Evolutionary conservation across 306 rosid genomes (phyloP), one percentile per base, ranked within the genome.

Genomic region (Calophaca sinica): DNA sequence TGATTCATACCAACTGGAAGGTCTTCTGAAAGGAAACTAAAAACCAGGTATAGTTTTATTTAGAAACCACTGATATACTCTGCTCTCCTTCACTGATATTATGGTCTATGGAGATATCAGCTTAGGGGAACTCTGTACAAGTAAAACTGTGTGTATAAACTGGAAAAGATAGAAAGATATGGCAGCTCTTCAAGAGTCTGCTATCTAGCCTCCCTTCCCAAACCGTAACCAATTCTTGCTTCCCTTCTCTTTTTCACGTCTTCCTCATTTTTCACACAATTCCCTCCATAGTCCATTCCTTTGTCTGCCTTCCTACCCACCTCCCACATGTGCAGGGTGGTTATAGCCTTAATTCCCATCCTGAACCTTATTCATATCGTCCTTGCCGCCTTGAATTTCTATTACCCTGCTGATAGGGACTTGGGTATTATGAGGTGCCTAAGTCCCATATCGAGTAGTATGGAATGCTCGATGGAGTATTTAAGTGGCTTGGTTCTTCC

Each of bases 1-100:
- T 50, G 74, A 64, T 51, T 73, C 54, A 36, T 79, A 64, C 50
- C 66, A 79, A 72, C 82, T 69, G 38, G 41, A 66, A 72, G 67
- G 53, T 46, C 11, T 7, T 39, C 73, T n/a, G 12, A 77, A 9
- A 60, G 41, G 38, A 41, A 31, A 78, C 64, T 39, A 31, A 70
- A 20, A 50, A 62, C 53, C 7, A 51, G 59, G 60, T 14, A 50
- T 2, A 62, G 7, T 62, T 79, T 28, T 52, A 14, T 4, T 10
- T 62, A 31, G 49, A 52, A 78, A 31, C 54, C 11, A 31, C 54
- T 6, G 9, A 67, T 39, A 68, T 54, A 46, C 42, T 9, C 35
- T 53, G 53, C 66, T 31, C 38, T 54, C 44, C 26, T 49, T 38
- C 41, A 36, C 7, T 55, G 29, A 42, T 65, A 68, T 10, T 32